Percentiles rank a stretch among this genome's conserved stretches.
phyloP scores from a whole-genome alignment of 2,329 filamentous ascomycete genomes.

The Furcasterigmium furcatum region DNA sequence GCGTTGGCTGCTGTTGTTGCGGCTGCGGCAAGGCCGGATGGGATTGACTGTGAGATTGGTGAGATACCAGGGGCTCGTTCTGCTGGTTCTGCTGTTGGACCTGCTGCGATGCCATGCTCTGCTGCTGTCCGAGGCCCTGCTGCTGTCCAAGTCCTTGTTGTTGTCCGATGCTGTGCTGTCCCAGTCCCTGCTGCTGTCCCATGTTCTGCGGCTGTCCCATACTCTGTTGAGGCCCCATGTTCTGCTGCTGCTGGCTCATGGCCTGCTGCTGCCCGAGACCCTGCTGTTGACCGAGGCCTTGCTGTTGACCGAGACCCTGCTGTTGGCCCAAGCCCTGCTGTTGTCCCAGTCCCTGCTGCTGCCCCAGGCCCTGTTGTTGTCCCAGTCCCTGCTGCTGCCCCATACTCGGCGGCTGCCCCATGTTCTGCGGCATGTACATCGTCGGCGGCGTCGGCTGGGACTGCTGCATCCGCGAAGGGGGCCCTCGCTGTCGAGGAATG shows the following conservation, averaged over 20 bases:
- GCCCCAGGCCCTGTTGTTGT: slow-evolving; percentile 6
- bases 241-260: slow-evolving; percentile 7
- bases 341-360: slow-evolving; percentile 9
- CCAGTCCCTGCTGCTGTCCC: slow-evolving; percentile 7
- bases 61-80: neutral
- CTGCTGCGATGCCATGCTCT: slow-evolving; percentile 10
- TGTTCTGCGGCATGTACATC: slow-evolving; percentile 28
- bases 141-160: slow-evolving; percentile 7
- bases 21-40: neutral
- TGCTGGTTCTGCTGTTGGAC: slow-evolving; percentile 6
- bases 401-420: slow-evolving; percentile 9
- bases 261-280: slow-evolving; percentile 9
- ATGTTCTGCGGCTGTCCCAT: slow-evolving; percentile 8
- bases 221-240: slow-evolving; percentile 9
- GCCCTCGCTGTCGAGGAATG: slow-evolving; percentile 40
- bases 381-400: slow-evolving; percentile 12
- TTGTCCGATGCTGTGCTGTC: slow-evolving; percentile 5
- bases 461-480: slow-evolving; percentile 40
- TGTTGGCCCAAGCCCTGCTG: slow-evolving; percentile 9
- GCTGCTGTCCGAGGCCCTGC: slow-evolving; percentile 14
- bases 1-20: neutral
- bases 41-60: slow-evolving; percentile 3
- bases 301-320: slow-evolving; percentile 9
- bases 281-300: slow-evolving; percentile 9
- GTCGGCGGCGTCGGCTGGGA: slow-evolving; percentile 30